A percentile compares a stretch with the other conserved stretches of the same genome.
These are phyloP conservation scores for Microcyclospora pomicola DNA, from an alignment of 2,329 filamentous ascomycete species.

Conservation along the genomic window DNA sequence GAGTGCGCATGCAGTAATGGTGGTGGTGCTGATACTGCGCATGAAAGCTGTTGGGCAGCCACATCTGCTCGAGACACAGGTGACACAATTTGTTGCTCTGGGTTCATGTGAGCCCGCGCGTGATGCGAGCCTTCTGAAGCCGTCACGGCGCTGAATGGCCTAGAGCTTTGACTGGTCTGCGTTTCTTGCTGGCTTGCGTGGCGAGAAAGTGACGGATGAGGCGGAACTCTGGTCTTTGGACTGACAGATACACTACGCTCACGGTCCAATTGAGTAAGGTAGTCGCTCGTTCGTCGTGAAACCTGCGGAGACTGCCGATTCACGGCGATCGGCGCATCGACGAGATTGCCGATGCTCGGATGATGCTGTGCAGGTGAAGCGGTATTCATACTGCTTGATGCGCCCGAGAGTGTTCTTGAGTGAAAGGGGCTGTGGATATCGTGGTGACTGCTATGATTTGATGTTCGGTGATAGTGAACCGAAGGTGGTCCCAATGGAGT, in stretches of 20 bases:
- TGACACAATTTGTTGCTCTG: too few species aligned
- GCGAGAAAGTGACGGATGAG: conserved; percentile 11
- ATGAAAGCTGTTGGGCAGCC: too few species aligned
- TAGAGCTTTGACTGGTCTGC: conserved; percentile 13
- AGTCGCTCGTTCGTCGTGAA: conserved; percentile 16
- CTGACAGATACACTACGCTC: conserved; percentile 63
- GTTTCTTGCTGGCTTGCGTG: conserved; percentile 21
- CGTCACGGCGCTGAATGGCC: too few species aligned
- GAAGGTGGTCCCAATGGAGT: conserved; percentile 36
- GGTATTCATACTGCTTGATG: conserved; percentile 16
- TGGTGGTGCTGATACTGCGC: too few species aligned
- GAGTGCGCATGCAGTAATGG: too few species aligned
- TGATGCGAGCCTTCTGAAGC: too few species aligned
- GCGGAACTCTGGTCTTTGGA: conserved; percentile 48
- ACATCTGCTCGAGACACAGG: too few species aligned
- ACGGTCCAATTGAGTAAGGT: conserved; percentile 46
- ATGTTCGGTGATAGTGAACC: conserved; percentile 15
- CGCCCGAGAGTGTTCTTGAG: conserved; percentile 18
- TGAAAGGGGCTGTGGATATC: conserved; percentile 21
- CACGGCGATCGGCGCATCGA: conserved; percentile 24
- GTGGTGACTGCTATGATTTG: conserved; percentile 9
- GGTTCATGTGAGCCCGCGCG: too few species aligned
- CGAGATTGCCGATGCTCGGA: conserved; percentile 25
- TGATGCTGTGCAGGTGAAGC: conserved; percentile 19
- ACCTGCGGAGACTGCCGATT: conserved; percentile 12